Percentiles rank a stretch among this genome's conserved stretches.
These are phyloP conservation scores for Neopestalotiopsis sp. DNA, from an alignment of 2,329 filamentous ascomycete species.

Conservation along the genomic window DNA sequence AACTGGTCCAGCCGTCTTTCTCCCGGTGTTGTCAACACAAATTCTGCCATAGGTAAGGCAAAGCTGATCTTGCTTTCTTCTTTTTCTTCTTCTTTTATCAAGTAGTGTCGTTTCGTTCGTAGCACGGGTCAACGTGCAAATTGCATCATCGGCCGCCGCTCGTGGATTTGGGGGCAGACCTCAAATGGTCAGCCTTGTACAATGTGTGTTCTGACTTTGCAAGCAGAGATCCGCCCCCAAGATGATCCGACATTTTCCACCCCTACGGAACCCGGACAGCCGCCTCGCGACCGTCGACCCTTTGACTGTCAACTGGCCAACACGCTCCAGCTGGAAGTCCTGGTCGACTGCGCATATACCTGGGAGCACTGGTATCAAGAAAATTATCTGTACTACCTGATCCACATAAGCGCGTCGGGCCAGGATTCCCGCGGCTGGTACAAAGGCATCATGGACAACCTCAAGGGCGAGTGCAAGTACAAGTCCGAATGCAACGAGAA, in stretches of 20 bases:
- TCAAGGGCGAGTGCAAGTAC: background rate
- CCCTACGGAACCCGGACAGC: no score
- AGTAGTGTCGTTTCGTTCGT: no score
- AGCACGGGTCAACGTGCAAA: background rate
- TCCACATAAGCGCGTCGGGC: constrained; percentile 1
- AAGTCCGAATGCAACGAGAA: background rate
- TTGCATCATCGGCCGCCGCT: background rate
- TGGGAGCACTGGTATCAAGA: constrained; percentile 1
- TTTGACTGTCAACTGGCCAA: background rate
- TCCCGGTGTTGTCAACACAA: no score
- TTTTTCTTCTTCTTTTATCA: no score
- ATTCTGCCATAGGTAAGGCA: no score
- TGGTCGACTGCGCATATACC: constrained; percentile 5
- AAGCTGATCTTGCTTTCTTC: no score
- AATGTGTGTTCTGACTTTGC: background rate
- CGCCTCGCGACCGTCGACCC: background rate
- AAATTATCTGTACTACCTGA: background rate
- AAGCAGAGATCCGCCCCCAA: no score
- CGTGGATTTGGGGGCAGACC: no score
- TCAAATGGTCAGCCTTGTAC: background rate
- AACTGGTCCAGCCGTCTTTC: no score
- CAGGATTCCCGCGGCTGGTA: constrained; percentile 1
- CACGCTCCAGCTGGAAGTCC: background rate
- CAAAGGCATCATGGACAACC: constrained; percentile 1
- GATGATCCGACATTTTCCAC: no score